Base-by-base conservation (phyloP, 768 basidiomycete species). In the Psilocybe tampanensis region DNA sequence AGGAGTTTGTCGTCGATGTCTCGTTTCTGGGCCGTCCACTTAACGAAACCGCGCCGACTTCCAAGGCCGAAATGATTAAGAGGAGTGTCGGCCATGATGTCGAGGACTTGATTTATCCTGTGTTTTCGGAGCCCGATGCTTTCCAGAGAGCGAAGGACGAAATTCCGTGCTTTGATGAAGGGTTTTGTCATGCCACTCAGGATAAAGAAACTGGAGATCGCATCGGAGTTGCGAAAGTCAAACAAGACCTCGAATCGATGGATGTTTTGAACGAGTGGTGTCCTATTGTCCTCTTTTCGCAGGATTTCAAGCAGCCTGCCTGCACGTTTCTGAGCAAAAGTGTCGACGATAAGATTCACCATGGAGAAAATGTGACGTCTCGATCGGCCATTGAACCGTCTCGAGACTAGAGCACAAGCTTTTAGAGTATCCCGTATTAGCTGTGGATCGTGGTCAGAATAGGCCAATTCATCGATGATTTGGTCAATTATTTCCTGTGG, bases 401-500 rank as follows among this genome's bases (percentile, higher is more conserved):
- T 48, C 2, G 47, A 48, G 18, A 48, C 47, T 11, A 48, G 19
- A 11, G 47, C 13, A 33, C 47, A 48, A 33, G 47, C 15, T 13
- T 32, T 48, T 17, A 48, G n/a, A 15, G 24, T 33, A 12, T 32
- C 19, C 29, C n/a, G n/a, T n/a, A n/a, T n/a, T n/a, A n/a, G n/a
- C n/a, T n/a, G n/a, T n/a, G n/a, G n/a, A n/a, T n/a, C n/a, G n/a
- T n/a, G n/a, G n/a, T n/a, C n/a, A n/a, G n/a, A n/a, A n/a, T n/a
- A 34, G 2, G 52, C 58, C 11, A 59, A 39, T 21, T 59, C 47
- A 41, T 59, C 58, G 13, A 59, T 19, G 23, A 59, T 54, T 9
- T 54, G 39, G 21, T 59, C 34, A 13, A 54, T 29, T n/a, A 59
- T 19, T 41, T 59, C 58, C 43, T 59, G 58, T 19, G 58, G 52